Evolutionary conservation across 768 basidiomycete genomes (phyloP), one percentile per base, ranked within the genome.

Genomic region (Megacollybia marginata): DNA sequence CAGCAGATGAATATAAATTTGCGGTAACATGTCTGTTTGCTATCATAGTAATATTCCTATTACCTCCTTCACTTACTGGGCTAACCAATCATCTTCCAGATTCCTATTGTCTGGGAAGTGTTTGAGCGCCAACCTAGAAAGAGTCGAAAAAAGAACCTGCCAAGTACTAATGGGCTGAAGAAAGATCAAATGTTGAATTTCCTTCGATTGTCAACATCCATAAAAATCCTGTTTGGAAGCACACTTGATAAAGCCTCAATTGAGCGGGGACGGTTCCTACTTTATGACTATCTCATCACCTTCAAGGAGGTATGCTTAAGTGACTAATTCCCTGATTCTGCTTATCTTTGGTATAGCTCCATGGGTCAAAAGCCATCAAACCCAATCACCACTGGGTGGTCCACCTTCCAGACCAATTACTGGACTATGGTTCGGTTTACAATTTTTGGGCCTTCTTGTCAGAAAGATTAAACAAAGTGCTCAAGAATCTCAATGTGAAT

Each of bases 361-460:
- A 67, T 51, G 62, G 63, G 2, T 35, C 16, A 2, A 46, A 46
- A 0, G 34, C 48, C 2, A 61, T 65, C 57, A 65, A 60, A 42
- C 65, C 62, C 6, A 67, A 65, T 18, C 59, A 61, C 42, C 65
- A 67, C 44, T 65, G 55, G 55, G 48, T 57, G 15, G 53, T 57
- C 2, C 65, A 67, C 48, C 38, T 60, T 4, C 47, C 52, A 2
- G 52, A 53, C 4, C 62, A 65, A 44, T 54, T 67, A 7, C 46
- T 31, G 0, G 57, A 58, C 18, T 64, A 53, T 40, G 63, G 61
- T 0, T 59, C 65, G 2, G 57, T 65, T 4, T 61, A 67, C 40
- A 58, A 58, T 8, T 61, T 65, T 42, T 67, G 65, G 63, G 54
- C 56, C 0, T 66, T 65, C 45, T 48, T 63, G 0, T 32, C 54